Conservation (phyloP, 2,329 filamentous ascomycete genomes). For the Chalaropsis ovoidea region DNA sequence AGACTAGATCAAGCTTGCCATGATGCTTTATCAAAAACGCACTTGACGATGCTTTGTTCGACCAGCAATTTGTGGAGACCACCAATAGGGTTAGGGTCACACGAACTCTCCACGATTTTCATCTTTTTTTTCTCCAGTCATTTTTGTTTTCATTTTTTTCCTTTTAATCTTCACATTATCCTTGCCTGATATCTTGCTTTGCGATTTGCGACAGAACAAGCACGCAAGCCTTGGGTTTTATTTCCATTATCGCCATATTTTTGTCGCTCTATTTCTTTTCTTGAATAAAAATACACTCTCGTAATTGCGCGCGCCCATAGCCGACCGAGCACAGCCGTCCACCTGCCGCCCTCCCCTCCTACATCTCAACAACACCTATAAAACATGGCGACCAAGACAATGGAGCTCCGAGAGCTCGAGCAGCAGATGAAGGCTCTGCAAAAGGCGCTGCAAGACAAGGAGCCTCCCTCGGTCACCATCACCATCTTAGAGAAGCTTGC, state of each 20-base stretch:
- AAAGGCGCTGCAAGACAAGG: constrained; percentile 66
- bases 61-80: no score
- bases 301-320: no score
- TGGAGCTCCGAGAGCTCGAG: constrained; percentile 76
- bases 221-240: neutral
- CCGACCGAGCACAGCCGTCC: neutral
- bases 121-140: neutral
- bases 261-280: neutral
- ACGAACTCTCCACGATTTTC: neutral
- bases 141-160: neutral
- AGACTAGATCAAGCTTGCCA: no score
- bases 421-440: constrained; percentile 65
- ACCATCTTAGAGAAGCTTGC: constrained; percentile 68
- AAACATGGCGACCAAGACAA: constrained; percentile 32
- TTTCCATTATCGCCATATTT: neutral
- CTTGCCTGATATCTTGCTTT: neutral
- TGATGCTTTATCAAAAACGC: no score
- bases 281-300: neutral
- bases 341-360: neutral
- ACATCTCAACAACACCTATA: neutral
- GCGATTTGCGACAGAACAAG: constrained; percentile 17
- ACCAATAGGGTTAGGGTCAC: neutral
- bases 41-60: no score
- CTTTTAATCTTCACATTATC: constrained; percentile 3
- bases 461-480: constrained; percentile 61